A percentile compares a stretch with the other conserved stretches of the same genome.
phyloP scores from a whole-genome alignment of 2,329 filamentous ascomycete genomes.

The Neonectria sp. region DNA sequence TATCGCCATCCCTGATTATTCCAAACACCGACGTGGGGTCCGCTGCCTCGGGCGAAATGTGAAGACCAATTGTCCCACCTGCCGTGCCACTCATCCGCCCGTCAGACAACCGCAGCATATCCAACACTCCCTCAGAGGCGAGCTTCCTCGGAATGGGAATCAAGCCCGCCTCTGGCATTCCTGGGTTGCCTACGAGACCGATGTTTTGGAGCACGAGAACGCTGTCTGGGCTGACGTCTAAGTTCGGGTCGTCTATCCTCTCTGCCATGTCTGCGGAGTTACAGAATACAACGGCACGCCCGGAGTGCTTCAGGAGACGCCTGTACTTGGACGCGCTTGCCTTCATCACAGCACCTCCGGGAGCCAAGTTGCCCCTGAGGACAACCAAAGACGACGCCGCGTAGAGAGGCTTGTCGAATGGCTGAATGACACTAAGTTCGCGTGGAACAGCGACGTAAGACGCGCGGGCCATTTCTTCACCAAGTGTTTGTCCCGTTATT shows the following conservation, averaged over 20 bases:
- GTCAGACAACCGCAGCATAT: constrained; percentile 89
- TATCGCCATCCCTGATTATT: constrained; percentile 81
- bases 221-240: constrained; percentile 72
- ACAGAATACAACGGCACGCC: constrained; percentile 74
- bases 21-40: constrained; percentile 83
- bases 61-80: constrained; percentile 91
- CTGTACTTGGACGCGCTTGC: constrained; percentile 90
- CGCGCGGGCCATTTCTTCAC: constrained; percentile 81
- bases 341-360: constrained; percentile 88
- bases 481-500: constrained; percentile 87
- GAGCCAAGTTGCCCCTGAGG: constrained; percentile 86
- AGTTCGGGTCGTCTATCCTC: constrained; percentile 69
- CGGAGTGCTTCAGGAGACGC: constrained; percentile 62
- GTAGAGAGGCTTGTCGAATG: constrained; percentile 77
- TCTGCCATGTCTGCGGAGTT: constrained; percentile 82
- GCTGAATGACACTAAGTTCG: constrained; percentile 70
- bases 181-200: constrained; percentile 89
- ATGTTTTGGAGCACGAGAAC: constrained; percentile 91
- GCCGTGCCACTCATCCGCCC: constrained; percentile 89
- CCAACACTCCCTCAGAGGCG: constrained; percentile 80
- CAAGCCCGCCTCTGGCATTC: constrained; percentile 88
- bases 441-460: constrained; percentile 69
- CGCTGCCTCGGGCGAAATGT: constrained; percentile 89
- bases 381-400: constrained; percentile 85
- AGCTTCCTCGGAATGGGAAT: constrained; percentile 81